Evolutionary conservation across 1,284 basidiomycete genomes (phyloP), one percentile per base, ranked within the genome.

Genomic region (Meripilus lineatus): DNA sequence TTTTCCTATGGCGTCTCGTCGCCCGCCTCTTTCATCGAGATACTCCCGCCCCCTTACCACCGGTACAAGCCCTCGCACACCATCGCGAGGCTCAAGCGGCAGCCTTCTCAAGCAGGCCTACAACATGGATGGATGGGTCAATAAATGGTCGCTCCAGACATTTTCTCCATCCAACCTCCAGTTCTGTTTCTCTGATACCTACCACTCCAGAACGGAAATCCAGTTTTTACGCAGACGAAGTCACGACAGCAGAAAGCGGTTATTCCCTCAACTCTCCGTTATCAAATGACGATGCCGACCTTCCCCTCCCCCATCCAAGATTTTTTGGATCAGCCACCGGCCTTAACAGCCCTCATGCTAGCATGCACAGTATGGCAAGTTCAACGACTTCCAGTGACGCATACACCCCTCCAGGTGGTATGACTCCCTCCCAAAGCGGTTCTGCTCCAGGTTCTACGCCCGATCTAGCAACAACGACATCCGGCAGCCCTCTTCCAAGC

Each of bases 41-140:
- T 18, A 57, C 57, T 17, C 57, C 70, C 3, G 61, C 60, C 0
- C 79, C 80, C 2, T 64, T 82, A 2, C 81, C 80, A 0, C 79
- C 77, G 17, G 64, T 72, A 2, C 77, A 81, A 48, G 73, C 73
- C 15, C 72, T 81, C n/a, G 77, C 79, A 3, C 76, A 77, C 51
- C 71, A 74, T 42, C 70, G 79, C 18, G 67, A 75, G 52, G 70
- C 72, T 26, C 67, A 71, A 42, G 55, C 71, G 13, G 63, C 67
- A 11, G 64, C 54, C 6, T 50, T 59, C 37, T 39, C 54, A 2
- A 52, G 35, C 37, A 51, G 50, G 18, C 56, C 54, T 2, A 42
- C 46, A 6, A 56, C 53, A 2, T 64, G 58, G 51, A 46, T 48
- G 18, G 52, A 58, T 32, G 47, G 38, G 41, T 50, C 52, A 23